phyloP scores from a whole-genome alignment of 2,329 filamentous ascomycete species.

The Chalaropsis thielavioides region DNA sequence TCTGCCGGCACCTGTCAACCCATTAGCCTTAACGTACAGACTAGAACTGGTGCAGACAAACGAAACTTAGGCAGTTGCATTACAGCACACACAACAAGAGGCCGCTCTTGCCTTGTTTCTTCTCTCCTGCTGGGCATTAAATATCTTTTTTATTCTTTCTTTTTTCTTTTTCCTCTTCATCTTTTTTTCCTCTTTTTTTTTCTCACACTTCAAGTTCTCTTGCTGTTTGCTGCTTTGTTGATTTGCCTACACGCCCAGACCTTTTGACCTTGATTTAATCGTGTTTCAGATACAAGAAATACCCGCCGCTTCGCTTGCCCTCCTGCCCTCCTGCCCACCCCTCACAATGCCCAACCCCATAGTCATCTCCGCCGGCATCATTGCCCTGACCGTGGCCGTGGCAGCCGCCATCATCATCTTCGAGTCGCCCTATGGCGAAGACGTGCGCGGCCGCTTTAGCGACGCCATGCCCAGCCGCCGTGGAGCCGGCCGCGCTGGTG shows the following conservation, averaged over 20 bases:
- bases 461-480: slow-evolving; percentile 31
- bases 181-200: slow-evolving; percentile 9
- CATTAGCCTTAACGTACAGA: too few relatives aligned
- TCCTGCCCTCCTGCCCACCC: neutral
- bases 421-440: slow-evolving; percentile 47
- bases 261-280: neutral
- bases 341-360: slow-evolving; percentile 33
- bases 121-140: neutral
- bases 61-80: neutral
- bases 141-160: neutral
- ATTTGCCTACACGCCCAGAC: neutral
- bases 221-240: neutral
- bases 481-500: slow-evolving; percentile 30
- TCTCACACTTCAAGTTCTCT: neutral
- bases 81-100: neutral
- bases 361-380: slow-evolving; percentile 41
- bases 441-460: slow-evolving; percentile 47
- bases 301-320: too few relatives aligned
- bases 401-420: slow-evolving; percentile 46
- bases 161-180: neutral
- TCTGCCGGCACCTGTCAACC: neutral
- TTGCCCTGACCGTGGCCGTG: slow-evolving; percentile 42
- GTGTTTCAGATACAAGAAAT: too few relatives aligned
- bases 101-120: neutral
- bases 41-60: neutral